Base-by-base conservation (phyloP, 768 basidiomycete species). In the Termitomyces sp. region DNA sequence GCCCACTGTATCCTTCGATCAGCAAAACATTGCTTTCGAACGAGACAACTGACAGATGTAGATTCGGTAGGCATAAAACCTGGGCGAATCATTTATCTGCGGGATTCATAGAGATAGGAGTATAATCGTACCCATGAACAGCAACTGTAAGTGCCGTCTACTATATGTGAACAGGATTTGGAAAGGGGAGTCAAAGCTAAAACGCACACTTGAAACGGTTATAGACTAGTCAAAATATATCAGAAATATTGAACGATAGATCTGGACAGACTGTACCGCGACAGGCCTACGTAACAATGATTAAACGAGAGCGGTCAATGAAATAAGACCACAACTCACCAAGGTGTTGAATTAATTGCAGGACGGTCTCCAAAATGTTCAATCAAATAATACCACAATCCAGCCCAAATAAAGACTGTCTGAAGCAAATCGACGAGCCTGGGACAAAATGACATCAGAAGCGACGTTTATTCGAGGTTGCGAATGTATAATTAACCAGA, bases 341-440 rank as follows among this genome's bases (percentile, higher is more conserved):
- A 57, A 3, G 60, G 56, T 0, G 60, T 57, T 13, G 51, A 22
- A 49, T 53, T 31, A 3, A 48, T 49, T 9, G 39, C 9, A 26
- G 13, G 18, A n/a, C 10, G 29, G 9, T 60, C 45, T 7, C 59
- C 54, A 28, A 49, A 60, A 51, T 54, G 56, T 26, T 31, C 20
- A 20, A 57, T 54, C 10, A 52, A 5, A 13, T 54, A 54, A 20
- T 54, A 57, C 56, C 60, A 58, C 28, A 60, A 29, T 28, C 34
- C 51, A n/a, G 51, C 45, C 60, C 59, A 60, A 13, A 60, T 60
- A 37, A 60, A 50, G 12, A 20, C 18, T 8, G 56, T 57, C 33
- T 57, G 56, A 13, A 45, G 39, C 5, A 48, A 6, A 24, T 60
- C 60, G 15, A 58, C 29, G 12, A 57, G 37, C 60, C 60, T 57